Conservation (phyloP, 768 basidiomycete species). For the Suillus sp. region DNA sequence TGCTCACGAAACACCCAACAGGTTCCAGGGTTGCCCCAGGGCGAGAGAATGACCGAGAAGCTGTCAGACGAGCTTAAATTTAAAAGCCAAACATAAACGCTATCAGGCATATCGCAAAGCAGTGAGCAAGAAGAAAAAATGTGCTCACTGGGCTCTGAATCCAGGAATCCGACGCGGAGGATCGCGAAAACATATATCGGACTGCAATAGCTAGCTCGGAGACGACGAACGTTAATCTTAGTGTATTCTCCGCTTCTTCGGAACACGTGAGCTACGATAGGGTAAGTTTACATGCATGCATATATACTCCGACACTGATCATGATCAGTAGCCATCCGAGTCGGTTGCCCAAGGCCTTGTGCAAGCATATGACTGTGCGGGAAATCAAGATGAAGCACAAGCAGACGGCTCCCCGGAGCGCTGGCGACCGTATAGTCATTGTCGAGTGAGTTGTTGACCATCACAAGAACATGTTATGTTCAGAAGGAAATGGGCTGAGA, state of each 20-base stretch:
- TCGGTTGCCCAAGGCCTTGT: neutral
- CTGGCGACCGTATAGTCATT: neutral
- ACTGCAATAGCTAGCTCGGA: neutral
- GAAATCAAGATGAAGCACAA: no score
- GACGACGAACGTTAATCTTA: neutral
- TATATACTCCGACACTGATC: neutral
- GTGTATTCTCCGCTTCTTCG: no score
- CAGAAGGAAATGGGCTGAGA: neutral
- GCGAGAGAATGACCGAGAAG: neutral
- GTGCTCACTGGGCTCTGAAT: neutral
- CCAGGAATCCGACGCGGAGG: neutral
- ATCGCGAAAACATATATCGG: neutral
- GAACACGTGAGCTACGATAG: neutral
- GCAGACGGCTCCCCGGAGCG: neutral
- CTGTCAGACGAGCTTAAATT: neutral
- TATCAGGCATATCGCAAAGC: neutral
- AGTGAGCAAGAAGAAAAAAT: neutral
- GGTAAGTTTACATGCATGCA: neutral
- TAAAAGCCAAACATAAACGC: neutral
- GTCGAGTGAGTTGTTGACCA: no score
- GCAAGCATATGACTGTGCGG: neutral
- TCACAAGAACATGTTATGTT: slow-evolving; percentile 48
- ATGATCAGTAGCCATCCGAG: neutral
- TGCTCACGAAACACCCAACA: neutral
- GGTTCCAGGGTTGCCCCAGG: neutral